Percentiles rank a stretch among this genome's conserved stretches.
Conservation (phyloP, 805 yeast genomes). For the Debaryomyces castellii region DNA sequence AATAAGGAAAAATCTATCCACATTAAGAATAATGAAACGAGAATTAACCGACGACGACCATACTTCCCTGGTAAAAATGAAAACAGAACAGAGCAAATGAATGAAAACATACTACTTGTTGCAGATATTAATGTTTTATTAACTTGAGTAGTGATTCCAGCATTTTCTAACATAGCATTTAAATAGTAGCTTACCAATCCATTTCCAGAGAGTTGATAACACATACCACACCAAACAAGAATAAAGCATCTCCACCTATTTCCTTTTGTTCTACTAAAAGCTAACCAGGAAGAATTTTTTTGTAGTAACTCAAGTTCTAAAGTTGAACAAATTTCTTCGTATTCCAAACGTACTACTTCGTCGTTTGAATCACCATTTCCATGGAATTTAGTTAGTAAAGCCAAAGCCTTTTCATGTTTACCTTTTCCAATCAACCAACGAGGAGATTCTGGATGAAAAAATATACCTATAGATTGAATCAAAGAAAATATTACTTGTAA, state of each 20-base stretch:
- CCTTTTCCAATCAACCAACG: conserved; percentile 39
- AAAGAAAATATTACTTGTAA: no score
- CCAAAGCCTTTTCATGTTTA: conserved; percentile 27
- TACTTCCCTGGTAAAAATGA: conserved; percentile 18
- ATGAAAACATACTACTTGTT: conserved; percentile 13
- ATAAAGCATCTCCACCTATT: conserved; percentile 11
- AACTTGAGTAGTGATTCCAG: conserved; percentile 41
- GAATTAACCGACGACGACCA: conserved; percentile 25
- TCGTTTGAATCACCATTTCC: conserved; percentile 13
- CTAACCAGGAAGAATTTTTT: conserved; percentile 12
- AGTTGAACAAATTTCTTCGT: conserved; percentile 31
- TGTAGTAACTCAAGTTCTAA: conserved; percentile 10
- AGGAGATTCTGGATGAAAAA: conserved; percentile 55
- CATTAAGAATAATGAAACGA: conserved; percentile 15
- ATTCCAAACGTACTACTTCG: conserved; percentile 32
- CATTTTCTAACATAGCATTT: conserved; percentile 44
- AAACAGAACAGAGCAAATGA: conserved; percentile 12
- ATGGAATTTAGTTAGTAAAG: conserved; percentile 11
- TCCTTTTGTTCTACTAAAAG: conserved; percentile 9
- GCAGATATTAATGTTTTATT: conserved; percentile 19
- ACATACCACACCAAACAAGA: conserved; percentile 27
- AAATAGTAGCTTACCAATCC: conserved; percentile 49
- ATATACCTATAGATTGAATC: no score
- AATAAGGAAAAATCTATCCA: conserved; percentile 17
- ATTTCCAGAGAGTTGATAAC: conserved; percentile 49